A percentile compares a stretch with the other conserved stretches of the same genome.
Conservation (phyloP, 352 stramenopile genomes). For the Phytophthora sansomeana region DNA sequence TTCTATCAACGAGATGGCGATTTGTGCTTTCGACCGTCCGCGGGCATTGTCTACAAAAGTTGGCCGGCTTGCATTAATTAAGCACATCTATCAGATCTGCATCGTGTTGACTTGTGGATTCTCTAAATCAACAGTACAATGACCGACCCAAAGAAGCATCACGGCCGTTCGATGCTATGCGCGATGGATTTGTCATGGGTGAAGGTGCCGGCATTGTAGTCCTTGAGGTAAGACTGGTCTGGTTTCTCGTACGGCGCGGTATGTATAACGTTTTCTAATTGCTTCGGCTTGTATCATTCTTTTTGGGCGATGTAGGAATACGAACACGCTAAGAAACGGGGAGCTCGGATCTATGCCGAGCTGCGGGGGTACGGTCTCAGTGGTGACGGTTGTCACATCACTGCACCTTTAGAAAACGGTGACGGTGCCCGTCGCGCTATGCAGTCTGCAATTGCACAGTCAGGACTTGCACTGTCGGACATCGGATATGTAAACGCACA, state of each 20-base stretch:
- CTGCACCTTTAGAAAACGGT: conserved; percentile 67
- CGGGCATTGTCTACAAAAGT: conserved; percentile 94
- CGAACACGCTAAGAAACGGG: conserved; percentile 92
- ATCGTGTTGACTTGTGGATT: not conserved
- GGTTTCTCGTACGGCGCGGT: too few species aligned
- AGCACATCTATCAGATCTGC: not conserved
- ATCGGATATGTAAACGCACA: conserved; percentile 99
- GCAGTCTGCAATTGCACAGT: conserved; percentile 87
- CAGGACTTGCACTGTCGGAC: conserved; percentile 74
- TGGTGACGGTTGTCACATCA: conserved; percentile 97
- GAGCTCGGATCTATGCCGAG: conserved; percentile 95
- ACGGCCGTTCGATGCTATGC: conserved; percentile 95
- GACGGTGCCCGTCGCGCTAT: conserved; percentile 90
- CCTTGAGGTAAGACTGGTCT: conserved; percentile 44
- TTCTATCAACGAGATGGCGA: conserved; percentile 93
- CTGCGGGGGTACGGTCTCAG: conserved; percentile 95
- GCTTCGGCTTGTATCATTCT: not conserved
- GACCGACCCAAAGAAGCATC: conserved; percentile 90
- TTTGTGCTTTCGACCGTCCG: conserved; percentile 96
- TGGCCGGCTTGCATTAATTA: not conserved
- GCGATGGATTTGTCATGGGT: conserved; percentile 98
- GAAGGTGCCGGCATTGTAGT: conserved; percentile 79
- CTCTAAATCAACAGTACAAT: conserved; percentile 85
- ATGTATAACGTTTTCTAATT: too few species aligned
- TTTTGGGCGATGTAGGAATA: conserved; percentile 54